Percentiles rank a stretch among this genome's conserved stretches.
phyloP scores from a whole-genome alignment of 306 rosid genomes.

The Ochetophila trinervis region DNA sequence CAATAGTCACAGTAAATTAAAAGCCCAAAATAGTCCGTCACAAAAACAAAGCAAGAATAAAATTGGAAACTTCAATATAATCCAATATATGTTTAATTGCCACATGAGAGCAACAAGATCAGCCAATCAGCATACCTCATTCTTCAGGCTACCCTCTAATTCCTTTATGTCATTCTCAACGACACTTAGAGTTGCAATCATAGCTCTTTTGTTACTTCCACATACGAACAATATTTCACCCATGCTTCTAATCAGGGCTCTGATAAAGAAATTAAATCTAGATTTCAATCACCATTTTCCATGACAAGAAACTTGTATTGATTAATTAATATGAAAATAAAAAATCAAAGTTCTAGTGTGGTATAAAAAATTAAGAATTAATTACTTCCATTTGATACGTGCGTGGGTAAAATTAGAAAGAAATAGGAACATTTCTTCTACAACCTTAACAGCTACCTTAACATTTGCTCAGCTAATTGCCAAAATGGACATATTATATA shows the following conservation, averaged over 20 bases:
- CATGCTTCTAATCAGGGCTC: slow-evolving; percentile 88
- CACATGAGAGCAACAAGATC: slow-evolving; percentile 11
- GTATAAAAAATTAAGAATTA: too few species aligned
- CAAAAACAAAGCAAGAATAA: slow-evolving; percentile 17
- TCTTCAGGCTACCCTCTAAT: slow-evolving; percentile 44
- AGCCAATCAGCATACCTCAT: slow-evolving; percentile 52
- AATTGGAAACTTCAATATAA: slow-evolving; percentile 24
- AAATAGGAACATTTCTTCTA: too few species aligned
- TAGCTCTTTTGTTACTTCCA: slow-evolving; percentile 68
- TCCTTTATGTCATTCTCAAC: slow-evolving; percentile 37
- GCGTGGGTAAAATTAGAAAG: neutral
- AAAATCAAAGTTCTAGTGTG: slow-evolving; percentile 21
- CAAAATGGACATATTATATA: neutral
- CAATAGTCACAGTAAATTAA: slow-evolving; percentile 14
- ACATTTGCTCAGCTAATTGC: neutral
- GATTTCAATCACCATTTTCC: slow-evolving; percentile 21
- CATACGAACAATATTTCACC: slow-evolving; percentile 80
- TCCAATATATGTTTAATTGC: slow-evolving; percentile 19
- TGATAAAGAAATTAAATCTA: slow-evolving; percentile 30
- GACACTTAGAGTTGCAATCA: slow-evolving; percentile 70
- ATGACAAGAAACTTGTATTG: slow-evolving; percentile 4
- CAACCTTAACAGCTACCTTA: neutral
- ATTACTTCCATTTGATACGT: slow-evolving; percentile 1
- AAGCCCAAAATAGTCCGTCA: slow-evolving; percentile 3
- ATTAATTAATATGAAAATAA: slow-evolving; percentile 1